Base-by-base conservation (phyloP, 1,284 basidiomycete species). In the Heterobasidion occidentale region DNA sequence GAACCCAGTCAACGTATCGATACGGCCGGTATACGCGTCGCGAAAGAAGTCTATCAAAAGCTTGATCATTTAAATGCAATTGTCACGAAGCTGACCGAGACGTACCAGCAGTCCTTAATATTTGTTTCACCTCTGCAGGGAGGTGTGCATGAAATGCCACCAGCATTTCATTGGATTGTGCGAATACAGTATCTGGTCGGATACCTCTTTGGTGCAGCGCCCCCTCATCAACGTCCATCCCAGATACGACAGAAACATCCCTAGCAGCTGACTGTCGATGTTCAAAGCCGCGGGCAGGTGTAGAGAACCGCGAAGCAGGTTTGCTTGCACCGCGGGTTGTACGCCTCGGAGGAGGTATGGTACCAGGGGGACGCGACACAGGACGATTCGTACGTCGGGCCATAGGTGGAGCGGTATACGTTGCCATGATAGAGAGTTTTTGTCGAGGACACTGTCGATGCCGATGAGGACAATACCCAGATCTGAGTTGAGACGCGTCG, bases 81-180 rank as follows among this genome's bases (percentile, higher is more conserved):
- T 42, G 38, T 12, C 38, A 42, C n/a, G n/a, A 27, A 27, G 27
- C 27, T 27, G 6, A 27, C 27, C 27, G 27, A 11, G 17, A 66
- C 78, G 54, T 59, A 86, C 88, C 84, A 61, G 86, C 80, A 63
- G 77, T 83, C 60, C 77, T 80, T 52, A 91, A 71, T 17, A 84
- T 77, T 60, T 87, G 85, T 63, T 82, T 86, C 53, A 90, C 82
- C 65, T 92, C 89, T 6, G 82, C 71, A 4, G 90, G 89, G 48
- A 91, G 68, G 62, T 77, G 75, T 36, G 87, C 81, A 64, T 89
- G 85, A 67, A 88, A 82, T 27, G 79, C 73, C n/a, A 84, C 85
- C 12, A 77, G 68, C 58, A 89, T 70, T 68, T 91, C 86, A 59
- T 84, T 80, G 27, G 88, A 88, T 67, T 84, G 86, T 51, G 88